Evolutionary conservation across 169 alveolate genomes (phyloP).

Genomic region (Babesia ovata): DNA sequence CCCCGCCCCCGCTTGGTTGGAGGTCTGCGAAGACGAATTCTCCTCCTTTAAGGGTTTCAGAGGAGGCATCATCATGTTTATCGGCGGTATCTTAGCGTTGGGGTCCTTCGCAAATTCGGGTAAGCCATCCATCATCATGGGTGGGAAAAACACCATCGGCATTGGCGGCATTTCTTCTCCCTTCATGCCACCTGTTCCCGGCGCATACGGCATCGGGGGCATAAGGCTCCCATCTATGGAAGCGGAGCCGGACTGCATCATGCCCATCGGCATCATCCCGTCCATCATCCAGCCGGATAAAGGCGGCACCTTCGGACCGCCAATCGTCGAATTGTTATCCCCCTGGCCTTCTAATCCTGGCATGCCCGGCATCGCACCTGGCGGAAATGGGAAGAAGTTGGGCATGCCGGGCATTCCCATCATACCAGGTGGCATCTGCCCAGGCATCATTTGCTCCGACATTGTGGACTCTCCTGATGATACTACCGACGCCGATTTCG

Average conservation of each 20-base stretch:
- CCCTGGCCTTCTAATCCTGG: not conserved
- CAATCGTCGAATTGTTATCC: not conserved
- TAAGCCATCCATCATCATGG: constrained; percentile 49
- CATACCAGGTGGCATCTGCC: not conserved
- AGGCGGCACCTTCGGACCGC: constrained; percentile 3
- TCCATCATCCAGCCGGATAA: constrained; percentile 40
- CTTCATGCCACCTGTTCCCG: constrained; percentile 8
- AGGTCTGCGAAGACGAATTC: constrained; percentile 24
- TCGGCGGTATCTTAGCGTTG: constrained; percentile 15
- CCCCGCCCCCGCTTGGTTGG: not conserved
- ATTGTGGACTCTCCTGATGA: not conserved
- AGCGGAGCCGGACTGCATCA: constrained; percentile 15
- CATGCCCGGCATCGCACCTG: not conserved
- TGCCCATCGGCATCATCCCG: constrained; percentile 27
- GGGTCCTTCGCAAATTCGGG: constrained; percentile 38
- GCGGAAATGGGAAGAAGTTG: constrained; percentile 22
- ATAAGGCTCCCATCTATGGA: constrained; percentile 38
- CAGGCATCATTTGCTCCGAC: not conserved
- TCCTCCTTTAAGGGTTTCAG: constrained; percentile 55
- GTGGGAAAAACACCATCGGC: constrained; percentile 43
- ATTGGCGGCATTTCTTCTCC: constrained; percentile 2
- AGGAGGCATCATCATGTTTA: constrained; percentile 35
- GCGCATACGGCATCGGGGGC: constrained; percentile 27
- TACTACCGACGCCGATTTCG: not conserved
- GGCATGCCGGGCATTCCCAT: constrained; percentile 32